Evolutionary conservation across 2,329 filamentous ascomycete species (phyloP).

Genomic region (Polytolypa hystricis): DNA sequence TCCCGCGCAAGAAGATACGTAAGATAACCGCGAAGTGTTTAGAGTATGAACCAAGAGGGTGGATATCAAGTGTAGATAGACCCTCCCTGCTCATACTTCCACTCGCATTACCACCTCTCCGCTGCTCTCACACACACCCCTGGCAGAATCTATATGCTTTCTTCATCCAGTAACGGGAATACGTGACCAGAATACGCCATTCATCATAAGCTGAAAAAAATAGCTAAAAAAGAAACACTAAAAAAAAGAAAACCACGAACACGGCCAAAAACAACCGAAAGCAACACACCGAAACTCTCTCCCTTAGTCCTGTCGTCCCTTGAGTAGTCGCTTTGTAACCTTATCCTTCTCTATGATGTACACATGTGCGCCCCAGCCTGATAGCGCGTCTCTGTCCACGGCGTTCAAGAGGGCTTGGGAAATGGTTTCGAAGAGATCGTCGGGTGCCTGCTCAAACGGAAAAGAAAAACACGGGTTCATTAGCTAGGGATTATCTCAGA

Average conservation of each 20-base stretch:
- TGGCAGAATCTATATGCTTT: not conserved
- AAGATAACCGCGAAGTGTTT: too few relatives aligned
- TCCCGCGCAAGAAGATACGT: too few relatives aligned
- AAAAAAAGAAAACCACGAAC: not conserved
- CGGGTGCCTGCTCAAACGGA: conserved; percentile 52
- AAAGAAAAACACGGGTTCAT: not conserved
- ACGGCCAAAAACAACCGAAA: too few relatives aligned
- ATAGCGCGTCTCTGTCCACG: conserved; percentile 90
- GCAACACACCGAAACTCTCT: too few relatives aligned
- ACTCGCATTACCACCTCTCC: too few relatives aligned
- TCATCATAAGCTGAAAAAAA: not conserved
- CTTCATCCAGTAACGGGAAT: not conserved
- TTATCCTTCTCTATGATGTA: conserved; percentile 99
- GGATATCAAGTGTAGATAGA: too few relatives aligned
- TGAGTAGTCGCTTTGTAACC: conserved; percentile 96
- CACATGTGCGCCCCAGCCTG: conserved; percentile 95
- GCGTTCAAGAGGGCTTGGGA: conserved; percentile 93
- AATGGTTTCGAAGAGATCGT: conserved; percentile 96
- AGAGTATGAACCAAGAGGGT: too few relatives aligned
- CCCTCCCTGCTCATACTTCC: too few relatives aligned
- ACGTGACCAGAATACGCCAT: not conserved
- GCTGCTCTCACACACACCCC: too few relatives aligned
- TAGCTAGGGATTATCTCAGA: not conserved
- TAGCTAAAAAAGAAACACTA: not conserved
- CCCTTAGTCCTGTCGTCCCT: conserved; percentile 82